Percentiles rank a stretch among this genome's conserved stretches.
phyloP scores from a whole-genome alignment of 140 eudicot species.

The Stevia rebaudiana region DNA sequence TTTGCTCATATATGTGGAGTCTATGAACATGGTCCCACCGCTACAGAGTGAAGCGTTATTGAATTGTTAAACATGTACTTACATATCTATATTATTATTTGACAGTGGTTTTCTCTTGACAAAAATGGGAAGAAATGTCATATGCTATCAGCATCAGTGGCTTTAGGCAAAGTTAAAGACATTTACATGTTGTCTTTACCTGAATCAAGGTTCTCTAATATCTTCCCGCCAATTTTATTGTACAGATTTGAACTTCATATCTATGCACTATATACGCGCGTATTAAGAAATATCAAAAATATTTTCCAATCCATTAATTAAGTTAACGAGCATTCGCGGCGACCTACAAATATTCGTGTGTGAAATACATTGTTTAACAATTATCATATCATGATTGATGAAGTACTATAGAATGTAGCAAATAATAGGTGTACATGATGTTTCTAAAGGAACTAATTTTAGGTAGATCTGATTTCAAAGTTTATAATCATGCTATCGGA shows the following conservation, averaged over 20 bases:
- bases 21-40: constrained; percentile 7
- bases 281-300: not conserved
- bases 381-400: too few relatives aligned
- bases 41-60: not conserved
- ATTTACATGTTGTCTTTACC: not conserved
- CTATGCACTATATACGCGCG: not conserved
- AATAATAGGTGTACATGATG: too few relatives aligned
- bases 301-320: too few relatives aligned
- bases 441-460: too few relatives aligned
- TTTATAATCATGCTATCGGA: too few relatives aligned
- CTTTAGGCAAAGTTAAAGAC: not conserved
- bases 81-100: not conserved
- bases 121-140: constrained; percentile 23
- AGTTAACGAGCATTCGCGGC: too few relatives aligned
- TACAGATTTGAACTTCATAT: not conserved
- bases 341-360: too few relatives aligned
- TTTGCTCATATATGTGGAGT: not conserved
- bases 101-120: constrained; percentile 22
- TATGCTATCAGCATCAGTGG: constrained; percentile 11
- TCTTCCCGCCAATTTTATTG: not conserved
- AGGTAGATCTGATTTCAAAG: too few relatives aligned
- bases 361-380: too few relatives aligned
- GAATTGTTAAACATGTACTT: not conserved
- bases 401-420: too few relatives aligned
- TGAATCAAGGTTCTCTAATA: constrained; percentile 2